Evolutionary conservation across 768 basidiomycete species (phyloP).

Genomic region (Termitomyces sp.): DNA sequence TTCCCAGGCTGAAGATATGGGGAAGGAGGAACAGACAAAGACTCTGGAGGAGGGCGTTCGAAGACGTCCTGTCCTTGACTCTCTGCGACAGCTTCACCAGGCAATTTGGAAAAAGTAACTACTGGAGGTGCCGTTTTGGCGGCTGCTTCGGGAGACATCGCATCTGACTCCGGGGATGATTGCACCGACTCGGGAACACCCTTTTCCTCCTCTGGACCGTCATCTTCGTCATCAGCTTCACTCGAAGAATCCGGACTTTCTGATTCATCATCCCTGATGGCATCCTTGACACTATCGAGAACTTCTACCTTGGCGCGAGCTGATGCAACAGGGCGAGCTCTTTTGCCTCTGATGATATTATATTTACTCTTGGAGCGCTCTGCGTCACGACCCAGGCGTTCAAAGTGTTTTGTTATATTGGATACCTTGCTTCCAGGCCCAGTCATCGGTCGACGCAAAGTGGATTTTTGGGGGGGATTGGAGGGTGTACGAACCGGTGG

Average conservation of each 20-base stretch:
- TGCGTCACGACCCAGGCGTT: conserved; percentile 70
- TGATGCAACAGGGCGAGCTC: conserved; percentile 86
- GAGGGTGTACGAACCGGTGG: conserved; percentile 18
- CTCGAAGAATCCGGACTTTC: conserved; percentile 64
- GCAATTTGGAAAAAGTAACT: conserved; percentile 8
- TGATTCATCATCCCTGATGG: conserved; percentile 71
- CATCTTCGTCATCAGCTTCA: conserved; percentile 53
- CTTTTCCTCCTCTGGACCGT: conserved; percentile 40
- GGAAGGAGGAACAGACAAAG: conserved; percentile 49
- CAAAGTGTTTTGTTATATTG: conserved; percentile 87
- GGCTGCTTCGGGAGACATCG: conserved; percentile 16
- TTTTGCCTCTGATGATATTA: conserved; percentile 79
- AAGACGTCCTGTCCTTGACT: conserved; percentile 5
- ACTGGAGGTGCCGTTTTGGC: conserved; percentile 21
- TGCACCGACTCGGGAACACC: conserved; percentile 20
- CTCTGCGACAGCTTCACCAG: not conserved
- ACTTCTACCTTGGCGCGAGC: conserved; percentile 86
- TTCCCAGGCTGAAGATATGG: conserved; percentile 43
- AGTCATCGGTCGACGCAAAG: conserved; percentile 47
- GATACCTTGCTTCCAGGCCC: conserved; percentile 68
- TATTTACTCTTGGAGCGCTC: conserved; percentile 77
- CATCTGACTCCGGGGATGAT: conserved; percentile 23
- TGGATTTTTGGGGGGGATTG: conserved; percentile 38
- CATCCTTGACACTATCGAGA: conserved; percentile 86
- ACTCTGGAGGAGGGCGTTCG: conserved; percentile 20